A percentile compares a stretch with the other conserved stretches of the same genome.
Evolutionary conservation across 495 filamentous ascomycete genomes (phyloP).

Genomic region (Neurospora sp.): DNA sequence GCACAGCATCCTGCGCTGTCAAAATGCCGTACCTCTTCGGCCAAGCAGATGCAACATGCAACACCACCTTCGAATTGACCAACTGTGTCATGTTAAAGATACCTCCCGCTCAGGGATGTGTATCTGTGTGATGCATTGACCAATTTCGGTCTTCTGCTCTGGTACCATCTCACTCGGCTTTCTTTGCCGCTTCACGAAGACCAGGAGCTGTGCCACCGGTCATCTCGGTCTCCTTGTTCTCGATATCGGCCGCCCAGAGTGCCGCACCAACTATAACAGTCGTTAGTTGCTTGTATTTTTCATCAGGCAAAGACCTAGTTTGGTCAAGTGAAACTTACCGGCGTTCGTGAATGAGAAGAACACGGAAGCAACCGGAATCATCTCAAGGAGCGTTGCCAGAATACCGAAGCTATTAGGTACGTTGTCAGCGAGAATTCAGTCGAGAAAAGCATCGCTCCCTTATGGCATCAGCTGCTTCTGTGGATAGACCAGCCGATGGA

Average conservation of each 20-base stretch:
- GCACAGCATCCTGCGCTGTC: slow-evolving; percentile 17
- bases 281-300: slow-evolving; percentile 12
- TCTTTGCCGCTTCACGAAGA: slow-evolving; percentile 44
- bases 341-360: slow-evolving; percentile 86
- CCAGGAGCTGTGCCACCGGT: slow-evolving; percentile 41
- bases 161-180: slow-evolving; percentile 35
- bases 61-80: slow-evolving; percentile 4
- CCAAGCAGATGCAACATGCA: slow-evolving; percentile 8
- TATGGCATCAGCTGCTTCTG: not conserved
- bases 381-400: slow-evolving; percentile 65
- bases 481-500: not conserved
- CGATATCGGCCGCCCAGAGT: slow-evolving; percentile 88
- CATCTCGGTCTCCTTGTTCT: slow-evolving; percentile 46
- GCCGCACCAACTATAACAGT: slow-evolving; percentile 59
- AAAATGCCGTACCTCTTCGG: slow-evolving; percentile 19
- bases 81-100: slow-evolving; percentile 4
- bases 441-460: not conserved
- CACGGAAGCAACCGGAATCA: slow-evolving; percentile 74
- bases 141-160: slow-evolving; percentile 19
- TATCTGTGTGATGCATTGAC: slow-evolving; percentile 10
- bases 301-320: not conserved
- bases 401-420: slow-evolving; percentile 62
- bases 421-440: slow-evolving; percentile 3
- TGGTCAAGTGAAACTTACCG: slow-evolving; percentile 28
- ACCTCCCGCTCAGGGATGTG: not conserved